Conservation (phyloP, 495 filamentous ascomycete species). For the Aspergillus kassunensis region DNA sequence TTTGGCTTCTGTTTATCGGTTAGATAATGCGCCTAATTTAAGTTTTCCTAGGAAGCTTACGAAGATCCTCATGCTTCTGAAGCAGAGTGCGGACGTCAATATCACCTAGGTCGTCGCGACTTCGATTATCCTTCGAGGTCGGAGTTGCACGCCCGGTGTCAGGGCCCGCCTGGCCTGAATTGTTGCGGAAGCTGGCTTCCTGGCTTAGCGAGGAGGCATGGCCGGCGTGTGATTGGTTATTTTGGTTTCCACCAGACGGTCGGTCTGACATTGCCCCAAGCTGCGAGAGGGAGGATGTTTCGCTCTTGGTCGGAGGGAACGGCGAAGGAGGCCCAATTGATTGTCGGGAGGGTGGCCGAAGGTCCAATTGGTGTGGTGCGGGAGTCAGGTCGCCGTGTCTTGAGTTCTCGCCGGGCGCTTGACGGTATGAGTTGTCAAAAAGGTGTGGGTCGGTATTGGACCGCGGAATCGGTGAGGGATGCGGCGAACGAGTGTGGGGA, state of each 20-base stretch:
- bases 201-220: slow-evolving; percentile 21
- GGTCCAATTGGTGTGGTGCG: slow-evolving; percentile 23
- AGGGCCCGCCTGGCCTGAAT: slow-evolving; percentile 6
- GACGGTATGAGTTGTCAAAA: slow-evolving; percentile 46
- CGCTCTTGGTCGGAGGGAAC: slow-evolving; percentile 16
- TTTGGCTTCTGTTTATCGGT: slow-evolving; percentile 65
- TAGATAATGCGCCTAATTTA: slow-evolving; percentile 9
- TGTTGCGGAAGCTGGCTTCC: slow-evolving; percentile 19
- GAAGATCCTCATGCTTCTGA: slow-evolving; percentile 57
- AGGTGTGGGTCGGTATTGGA: slow-evolving; percentile 29
- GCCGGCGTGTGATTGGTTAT: slow-evolving; percentile 19
- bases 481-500: slow-evolving; percentile 17
- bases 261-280: slow-evolving; percentile 21
- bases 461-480: slow-evolving; percentile 21
- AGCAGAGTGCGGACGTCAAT: slow-evolving; percentile 42
- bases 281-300: slow-evolving; percentile 23
- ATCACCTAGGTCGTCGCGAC: slow-evolving; percentile 51
- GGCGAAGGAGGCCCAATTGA: slow-evolving; percentile 44
- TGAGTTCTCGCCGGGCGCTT: slow-evolving; percentile 22
- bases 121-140: slow-evolving; percentile 40
- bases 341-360: slow-evolving; percentile 58
- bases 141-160: slow-evolving; percentile 60
- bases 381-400: slow-evolving; percentile 24
- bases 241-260: slow-evolving; percentile 31
- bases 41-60: slow-evolving; percentile 42